A percentile compares a stretch with the other conserved stretches of the same genome.
Conservation (phyloP, 2,329 filamentous ascomycete species). For the Cladorrhinum sp. region DNA sequence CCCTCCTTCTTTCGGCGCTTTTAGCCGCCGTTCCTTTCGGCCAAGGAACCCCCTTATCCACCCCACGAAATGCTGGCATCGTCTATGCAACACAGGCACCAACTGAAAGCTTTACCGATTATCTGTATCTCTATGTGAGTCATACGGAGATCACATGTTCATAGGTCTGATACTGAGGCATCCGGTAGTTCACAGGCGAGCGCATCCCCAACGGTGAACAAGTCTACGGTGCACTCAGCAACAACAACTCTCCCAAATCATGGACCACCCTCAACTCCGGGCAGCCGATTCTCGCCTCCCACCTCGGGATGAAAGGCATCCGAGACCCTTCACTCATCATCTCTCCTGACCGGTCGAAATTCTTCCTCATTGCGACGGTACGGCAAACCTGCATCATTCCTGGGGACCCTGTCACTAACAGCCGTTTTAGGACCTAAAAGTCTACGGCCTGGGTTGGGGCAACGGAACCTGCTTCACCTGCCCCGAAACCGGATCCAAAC, state of each 20-base stretch:
- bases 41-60: too few species aligned
- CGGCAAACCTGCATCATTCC: too few species aligned
- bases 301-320: constrained; percentile 46
- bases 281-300: constrained; percentile 44
- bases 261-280: constrained; percentile 49
- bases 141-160: not conserved
- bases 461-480: constrained; percentile 38
- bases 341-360: constrained; percentile 48
- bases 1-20: too few species aligned
- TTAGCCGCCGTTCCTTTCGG: too few species aligned
- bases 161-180: not conserved
- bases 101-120: constrained; percentile 13
- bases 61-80: too few species aligned
- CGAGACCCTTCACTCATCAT: constrained; percentile 54
- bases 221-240: constrained; percentile 50
- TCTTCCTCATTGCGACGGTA: constrained; percentile 52
- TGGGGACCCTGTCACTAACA: too few species aligned
- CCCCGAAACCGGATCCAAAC: constrained; percentile 43
- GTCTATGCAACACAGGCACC: too few species aligned
- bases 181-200: constrained; percentile 14
- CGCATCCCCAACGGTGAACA: constrained; percentile 41
- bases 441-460: constrained; percentile 51
- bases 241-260: constrained; percentile 49
- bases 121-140: constrained; percentile 8
- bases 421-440: constrained; percentile 29